Conservation (phyloP, 2,329 filamentous ascomycete genomes). For the Colletotrichum endophyticum region DNA sequence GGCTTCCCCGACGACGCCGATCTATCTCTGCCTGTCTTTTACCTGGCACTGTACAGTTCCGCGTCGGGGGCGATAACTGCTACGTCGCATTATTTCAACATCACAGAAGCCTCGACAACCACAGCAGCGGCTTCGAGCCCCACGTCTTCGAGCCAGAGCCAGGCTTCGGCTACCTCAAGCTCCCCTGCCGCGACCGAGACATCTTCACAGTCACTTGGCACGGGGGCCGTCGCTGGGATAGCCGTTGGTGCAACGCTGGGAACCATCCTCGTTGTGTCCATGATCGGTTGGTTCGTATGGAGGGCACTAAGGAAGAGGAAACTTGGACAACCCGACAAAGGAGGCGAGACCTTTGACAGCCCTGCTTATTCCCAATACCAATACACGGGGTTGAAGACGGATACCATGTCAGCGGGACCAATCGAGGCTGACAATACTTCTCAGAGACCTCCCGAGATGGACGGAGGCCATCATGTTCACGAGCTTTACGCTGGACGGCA, state of each 20-base stretch:
- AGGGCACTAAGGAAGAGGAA: neutral
- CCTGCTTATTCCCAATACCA: neutral
- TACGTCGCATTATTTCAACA: neutral
- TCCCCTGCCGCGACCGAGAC: neutral
- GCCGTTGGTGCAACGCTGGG: neutral
- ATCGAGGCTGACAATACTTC: neutral
- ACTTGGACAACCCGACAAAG: neutral
- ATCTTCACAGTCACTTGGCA: neutral
- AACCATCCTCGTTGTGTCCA: neutral
- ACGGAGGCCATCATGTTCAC: neutral
- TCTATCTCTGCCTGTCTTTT: neutral
- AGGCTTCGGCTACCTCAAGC: neutral
- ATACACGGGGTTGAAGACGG: neutral
- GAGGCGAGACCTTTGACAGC: neutral
- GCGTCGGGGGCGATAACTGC: neutral
- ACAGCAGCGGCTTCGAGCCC: neutral
- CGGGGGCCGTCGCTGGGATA: neutral
- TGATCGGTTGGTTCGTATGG: neutral
- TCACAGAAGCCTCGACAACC: neutral
- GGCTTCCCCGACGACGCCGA: neutral
- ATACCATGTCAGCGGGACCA: neutral
- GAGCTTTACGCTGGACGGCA: neutral
- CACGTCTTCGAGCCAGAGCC: neutral
- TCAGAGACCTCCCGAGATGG: rapidly evolving
- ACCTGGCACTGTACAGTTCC: neutral